These are phyloP conservation scores for Talaromyces atroroseus DNA, from an alignment of 2,329 filamentous ascomycete species.

Conservation along the genomic window DNA sequence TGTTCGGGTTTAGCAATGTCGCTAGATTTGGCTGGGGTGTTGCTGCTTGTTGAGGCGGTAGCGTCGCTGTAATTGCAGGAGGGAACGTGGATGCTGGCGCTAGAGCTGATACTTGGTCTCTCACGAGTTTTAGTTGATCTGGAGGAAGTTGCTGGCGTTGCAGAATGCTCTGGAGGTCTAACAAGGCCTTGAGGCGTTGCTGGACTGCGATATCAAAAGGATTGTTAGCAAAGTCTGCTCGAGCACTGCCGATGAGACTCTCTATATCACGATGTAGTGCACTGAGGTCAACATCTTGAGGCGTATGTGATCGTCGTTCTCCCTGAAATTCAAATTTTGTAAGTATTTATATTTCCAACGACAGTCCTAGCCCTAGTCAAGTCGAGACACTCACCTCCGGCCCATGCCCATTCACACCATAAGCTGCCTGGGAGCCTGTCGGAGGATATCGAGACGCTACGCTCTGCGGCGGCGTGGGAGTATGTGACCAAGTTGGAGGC, in stretches of 20 bases:
- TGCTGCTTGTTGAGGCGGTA: conserved; percentile 25
- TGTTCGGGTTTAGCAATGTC: conserved; percentile 36
- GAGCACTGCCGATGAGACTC: conserved; percentile 66
- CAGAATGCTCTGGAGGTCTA: conserved; percentile 77
- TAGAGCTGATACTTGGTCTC: conserved; percentile 76
- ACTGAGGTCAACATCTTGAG: conserved; percentile 53
- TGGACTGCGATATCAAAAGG: conserved; percentile 71
- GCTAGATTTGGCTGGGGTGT: conserved; percentile 17
- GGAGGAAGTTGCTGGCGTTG: conserved; percentile 71
- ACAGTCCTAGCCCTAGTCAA: background rate
- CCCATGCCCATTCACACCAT: conserved; percentile 26
- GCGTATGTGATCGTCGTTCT: conserved; percentile 21
- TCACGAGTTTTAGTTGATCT: conserved; percentile 78
- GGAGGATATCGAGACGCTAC: conserved; percentile 39
- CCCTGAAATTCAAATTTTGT: background rate
- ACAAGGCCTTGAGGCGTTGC: conserved; percentile 73
- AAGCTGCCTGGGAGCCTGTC: conserved; percentile 22
- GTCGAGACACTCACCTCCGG: conserved; percentile 16
- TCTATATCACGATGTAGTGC: conserved; percentile 78
- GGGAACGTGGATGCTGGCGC: conserved; percentile 28
- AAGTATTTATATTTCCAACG: too few species aligned
- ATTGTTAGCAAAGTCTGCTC: conserved; percentile 68
- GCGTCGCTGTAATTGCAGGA: conserved; percentile 27
- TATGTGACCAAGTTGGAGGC: conserved; percentile 62
- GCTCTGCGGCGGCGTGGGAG: conserved; percentile 63